phyloP scores from a whole-genome alignment of 371 early-diverging fungal species.

The Nosema granulosis region DNA sequence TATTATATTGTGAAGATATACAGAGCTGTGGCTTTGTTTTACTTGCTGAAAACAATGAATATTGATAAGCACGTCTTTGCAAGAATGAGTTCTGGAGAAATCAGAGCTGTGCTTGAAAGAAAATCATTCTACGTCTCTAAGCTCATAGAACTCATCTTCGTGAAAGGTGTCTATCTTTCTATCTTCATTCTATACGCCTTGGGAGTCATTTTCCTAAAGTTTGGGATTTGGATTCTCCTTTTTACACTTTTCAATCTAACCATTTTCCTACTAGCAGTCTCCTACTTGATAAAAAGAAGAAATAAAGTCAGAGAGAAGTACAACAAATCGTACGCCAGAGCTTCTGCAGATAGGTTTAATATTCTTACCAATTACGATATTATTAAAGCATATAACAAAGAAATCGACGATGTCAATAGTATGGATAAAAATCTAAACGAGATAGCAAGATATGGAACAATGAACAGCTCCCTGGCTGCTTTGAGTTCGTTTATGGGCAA shows the following conservation, averaged over 20 bases:
- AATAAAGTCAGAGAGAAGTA: slow-evolving; percentile 42
- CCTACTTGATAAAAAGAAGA: slow-evolving; percentile 34
- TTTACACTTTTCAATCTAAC: background rate
- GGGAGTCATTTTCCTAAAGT: background rate
- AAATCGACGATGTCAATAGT: slow-evolving; percentile 39
- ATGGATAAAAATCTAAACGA: slow-evolving; percentile 35
- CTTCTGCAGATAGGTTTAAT: slow-evolving; percentile 29
- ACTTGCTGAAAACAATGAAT: slow-evolving; percentile 31
- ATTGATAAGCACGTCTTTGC: slow-evolving; percentile 16
- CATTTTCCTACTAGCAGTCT: background rate
- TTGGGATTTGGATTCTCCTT: background rate
- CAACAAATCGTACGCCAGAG: slow-evolving; percentile 34
- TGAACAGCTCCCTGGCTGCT: slow-evolving; percentile 4
- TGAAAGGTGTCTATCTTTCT: background rate
- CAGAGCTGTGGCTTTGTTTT: slow-evolving; percentile 2
- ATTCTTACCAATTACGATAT: slow-evolving; percentile 59
- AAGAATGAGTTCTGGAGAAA: background rate
- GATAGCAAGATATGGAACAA: slow-evolving; percentile 8
- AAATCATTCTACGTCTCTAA: background rate
- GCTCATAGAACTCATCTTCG: background rate
- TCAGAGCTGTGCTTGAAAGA: slow-evolving; percentile 19
- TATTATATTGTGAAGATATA: slow-evolving; percentile 8
- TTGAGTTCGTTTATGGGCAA: slow-evolving; percentile 2
- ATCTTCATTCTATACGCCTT: background rate
- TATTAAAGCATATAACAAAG: slow-evolving; percentile 58